Evolutionary conservation across 176 grass and related monocot species (phyloP).

Genomic region (Oropetium thomaeum): DNA sequence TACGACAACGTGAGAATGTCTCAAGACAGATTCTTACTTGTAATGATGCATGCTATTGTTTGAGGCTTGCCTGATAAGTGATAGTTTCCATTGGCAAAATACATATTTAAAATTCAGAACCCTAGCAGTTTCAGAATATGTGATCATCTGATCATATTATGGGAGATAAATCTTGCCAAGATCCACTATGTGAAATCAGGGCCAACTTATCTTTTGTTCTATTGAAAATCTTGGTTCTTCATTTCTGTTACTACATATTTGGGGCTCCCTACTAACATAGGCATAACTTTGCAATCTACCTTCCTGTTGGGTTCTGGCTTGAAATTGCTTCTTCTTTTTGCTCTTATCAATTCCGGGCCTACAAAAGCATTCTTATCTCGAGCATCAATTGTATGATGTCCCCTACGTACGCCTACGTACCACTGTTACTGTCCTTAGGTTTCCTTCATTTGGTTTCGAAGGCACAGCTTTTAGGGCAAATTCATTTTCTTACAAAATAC

Average conservation of each 20-base stretch:
- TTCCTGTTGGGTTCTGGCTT: not conserved
- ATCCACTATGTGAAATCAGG: not conserved
- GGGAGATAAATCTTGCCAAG: not conserved
- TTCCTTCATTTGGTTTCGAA: slow-evolving; percentile 8
- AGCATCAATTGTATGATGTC: not conserved
- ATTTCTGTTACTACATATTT: not conserved
- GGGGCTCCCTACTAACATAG: not conserved
- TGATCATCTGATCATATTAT: not conserved
- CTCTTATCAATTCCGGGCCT: not conserved
- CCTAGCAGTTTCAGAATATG: not conserved
- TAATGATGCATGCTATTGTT: not conserved
- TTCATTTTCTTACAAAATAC: not conserved
- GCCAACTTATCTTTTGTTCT: not conserved
- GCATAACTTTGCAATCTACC: not conserved
- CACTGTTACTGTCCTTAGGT: not conserved
- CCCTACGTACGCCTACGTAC: not conserved
- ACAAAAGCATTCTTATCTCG: slow-evolving; percentile 16
- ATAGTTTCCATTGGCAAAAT: not conserved
- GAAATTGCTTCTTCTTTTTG: not conserved
- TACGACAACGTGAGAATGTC: not conserved
- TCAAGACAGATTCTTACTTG: not conserved
- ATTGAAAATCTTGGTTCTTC: not conserved
- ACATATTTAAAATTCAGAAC: not conserved
- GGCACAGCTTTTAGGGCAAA: not conserved
- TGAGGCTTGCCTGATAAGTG: not conserved